These are phyloP conservation scores for Irpex sp. DNA, from an alignment of 1,284 basidiomycete genomes.

Conservation along the genomic window DNA sequence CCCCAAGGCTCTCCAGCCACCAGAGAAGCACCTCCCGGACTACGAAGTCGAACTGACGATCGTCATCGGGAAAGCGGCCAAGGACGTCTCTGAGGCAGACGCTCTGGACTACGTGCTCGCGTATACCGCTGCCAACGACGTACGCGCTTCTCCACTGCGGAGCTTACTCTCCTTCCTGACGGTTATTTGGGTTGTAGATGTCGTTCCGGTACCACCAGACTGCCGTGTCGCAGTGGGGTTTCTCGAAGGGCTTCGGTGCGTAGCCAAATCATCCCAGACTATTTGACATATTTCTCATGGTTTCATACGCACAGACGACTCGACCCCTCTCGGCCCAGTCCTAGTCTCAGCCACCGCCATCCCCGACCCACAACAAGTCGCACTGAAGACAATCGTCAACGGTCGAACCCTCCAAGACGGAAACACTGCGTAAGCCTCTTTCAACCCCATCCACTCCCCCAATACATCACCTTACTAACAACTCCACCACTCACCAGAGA, in stretches of 20 bases:
- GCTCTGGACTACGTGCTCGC: constrained; percentile 82
- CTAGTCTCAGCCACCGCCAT: constrained; percentile 66
- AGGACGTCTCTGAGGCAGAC: constrained; percentile 71
- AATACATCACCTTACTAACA: background rate
- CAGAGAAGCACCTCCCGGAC: constrained; percentile 72
- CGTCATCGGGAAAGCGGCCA: constrained; percentile 79
- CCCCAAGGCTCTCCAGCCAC: constrained; percentile 66
- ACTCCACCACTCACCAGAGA: constrained; percentile 39
- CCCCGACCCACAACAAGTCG: constrained; percentile 66
- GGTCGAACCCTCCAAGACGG: constrained; percentile 71
- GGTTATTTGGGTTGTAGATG: constrained; percentile 35
- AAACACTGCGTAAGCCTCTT: constrained; percentile 55
- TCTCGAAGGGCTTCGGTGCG: constrained; percentile 80
- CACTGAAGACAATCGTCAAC: constrained; percentile 68
- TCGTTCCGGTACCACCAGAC: constrained; percentile 80
- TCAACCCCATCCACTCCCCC: constrained; percentile 15
- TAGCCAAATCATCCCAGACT: constrained; percentile 2
- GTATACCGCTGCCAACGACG: constrained; percentile 80
- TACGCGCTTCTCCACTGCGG: constrained; percentile 28
- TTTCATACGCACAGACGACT: constrained; percentile 51
- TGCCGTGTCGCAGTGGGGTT: constrained; percentile 76
- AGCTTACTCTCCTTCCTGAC: no score
- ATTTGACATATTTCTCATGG: background rate
- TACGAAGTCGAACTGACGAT: constrained; percentile 89
- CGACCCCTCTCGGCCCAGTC: constrained; percentile 74